Percentiles rank a stretch among this genome's conserved stretches.
phyloP scores from a whole-genome alignment of 2,329 filamentous ascomycete genomes.

The Alternaria infectoria region DNA sequence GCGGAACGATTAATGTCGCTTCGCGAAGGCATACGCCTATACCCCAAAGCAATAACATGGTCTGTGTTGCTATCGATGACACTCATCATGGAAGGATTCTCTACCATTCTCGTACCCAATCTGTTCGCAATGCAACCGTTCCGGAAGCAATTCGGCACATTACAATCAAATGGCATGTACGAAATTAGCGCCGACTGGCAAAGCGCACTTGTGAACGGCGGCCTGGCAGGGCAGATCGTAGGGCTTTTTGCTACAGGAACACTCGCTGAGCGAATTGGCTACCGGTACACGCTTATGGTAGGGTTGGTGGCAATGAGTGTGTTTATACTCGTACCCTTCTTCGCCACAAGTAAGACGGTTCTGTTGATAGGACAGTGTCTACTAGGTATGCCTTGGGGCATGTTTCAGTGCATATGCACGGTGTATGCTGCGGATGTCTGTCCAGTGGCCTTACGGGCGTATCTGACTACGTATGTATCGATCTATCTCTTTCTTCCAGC shows the following conservation, averaged over 20 bases:
- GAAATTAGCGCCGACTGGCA: constrained; percentile 52
- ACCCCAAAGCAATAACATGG: constrained; percentile 86
- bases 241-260: constrained; percentile 52
- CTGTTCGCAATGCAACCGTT: constrained; percentile 62
- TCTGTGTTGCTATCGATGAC: constrained; percentile 81
- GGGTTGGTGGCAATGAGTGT: constrained; percentile 11
- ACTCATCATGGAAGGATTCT: constrained; percentile 88
- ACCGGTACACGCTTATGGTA: constrained; percentile 20
- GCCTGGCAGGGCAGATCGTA: constrained; percentile 47
- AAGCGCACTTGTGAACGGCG: constrained; percentile 50
- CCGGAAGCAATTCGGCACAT: constrained; percentile 43
- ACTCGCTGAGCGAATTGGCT: constrained; percentile 49
- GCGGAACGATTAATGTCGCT: constrained; percentile 52
- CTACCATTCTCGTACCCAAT: constrained; percentile 77
- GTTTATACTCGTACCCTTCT: constrained; percentile 23
- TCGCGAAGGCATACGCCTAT: constrained; percentile 73
- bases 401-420: constrained; percentile 50
- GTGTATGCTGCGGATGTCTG: constrained; percentile 63
- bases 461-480: constrained; percentile 57
- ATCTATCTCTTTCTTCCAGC: not conserved
- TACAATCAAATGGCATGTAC: constrained; percentile 26
- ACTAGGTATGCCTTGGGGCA: constrained; percentile 48
- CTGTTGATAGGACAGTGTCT: constrained; percentile 23
- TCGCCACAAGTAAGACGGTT: constrained; percentile 14
- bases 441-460: constrained; percentile 68